Evolutionary conservation across 2,329 filamentous ascomycete species (phyloP).

Genomic region (Aspergillus sp.): DNA sequence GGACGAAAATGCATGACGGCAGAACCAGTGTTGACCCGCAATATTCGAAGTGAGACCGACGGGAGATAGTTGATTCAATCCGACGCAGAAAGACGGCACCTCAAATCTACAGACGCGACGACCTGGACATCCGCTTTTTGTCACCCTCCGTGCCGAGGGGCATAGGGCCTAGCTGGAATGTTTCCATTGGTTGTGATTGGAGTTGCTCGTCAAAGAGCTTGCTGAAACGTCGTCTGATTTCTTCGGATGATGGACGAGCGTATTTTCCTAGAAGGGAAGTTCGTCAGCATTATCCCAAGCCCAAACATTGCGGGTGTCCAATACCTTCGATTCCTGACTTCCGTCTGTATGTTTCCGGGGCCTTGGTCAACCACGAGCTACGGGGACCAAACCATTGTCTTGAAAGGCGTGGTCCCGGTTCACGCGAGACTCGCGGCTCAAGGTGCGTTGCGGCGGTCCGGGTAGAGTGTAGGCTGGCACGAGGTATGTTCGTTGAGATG

Average conservation of each 20-base stretch:
- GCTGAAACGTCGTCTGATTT: conserved; percentile 27
- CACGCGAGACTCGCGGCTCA: neutral
- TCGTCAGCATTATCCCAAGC: neutral
- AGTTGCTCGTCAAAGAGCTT: conserved; percentile 27
- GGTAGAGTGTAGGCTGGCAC: conserved; percentile 2
- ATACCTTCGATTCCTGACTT: conserved; percentile 8
- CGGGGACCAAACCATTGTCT: conserved; percentile 10
- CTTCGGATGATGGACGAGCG: conserved; percentile 24
- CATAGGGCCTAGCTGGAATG: conserved; percentile 17
- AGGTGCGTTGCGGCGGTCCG: conserved; percentile 1
- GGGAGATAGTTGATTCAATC: neutral
- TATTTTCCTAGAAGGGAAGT: conserved; percentile 8
- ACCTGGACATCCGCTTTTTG: neutral
- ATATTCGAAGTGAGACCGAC: neutral
- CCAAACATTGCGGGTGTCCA: conserved; percentile 1
- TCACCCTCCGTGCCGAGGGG: neutral
- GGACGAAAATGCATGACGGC: neutral
- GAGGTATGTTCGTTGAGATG: conserved; percentile 4
- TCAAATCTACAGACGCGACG: neutral
- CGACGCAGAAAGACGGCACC: neutral
- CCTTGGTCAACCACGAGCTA: conserved; percentile 15
- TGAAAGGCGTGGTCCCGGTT: conserved; percentile 5
- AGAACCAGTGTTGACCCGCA: neutral
- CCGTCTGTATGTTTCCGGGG: conserved; percentile 8
- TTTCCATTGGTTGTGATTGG: conserved; percentile 15